Evolutionary conservation across 2,329 filamentous ascomycete genomes (phyloP).

Genomic region (Lecanosticta acicola): DNA sequence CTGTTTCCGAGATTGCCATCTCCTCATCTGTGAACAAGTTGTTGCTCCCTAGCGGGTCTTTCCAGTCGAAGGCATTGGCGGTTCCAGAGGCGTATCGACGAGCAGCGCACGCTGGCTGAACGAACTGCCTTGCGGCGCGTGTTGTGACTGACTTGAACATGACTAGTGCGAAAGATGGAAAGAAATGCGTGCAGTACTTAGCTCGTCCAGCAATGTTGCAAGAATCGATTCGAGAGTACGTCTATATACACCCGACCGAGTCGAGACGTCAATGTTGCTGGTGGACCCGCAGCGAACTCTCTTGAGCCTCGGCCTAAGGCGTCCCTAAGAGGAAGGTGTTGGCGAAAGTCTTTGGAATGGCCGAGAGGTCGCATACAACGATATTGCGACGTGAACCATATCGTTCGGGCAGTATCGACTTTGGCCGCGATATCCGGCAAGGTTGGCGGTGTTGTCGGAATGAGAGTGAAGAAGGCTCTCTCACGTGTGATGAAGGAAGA

Average conservation of each 20-base stretch:
- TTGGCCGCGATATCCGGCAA: too few relatives aligned
- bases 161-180: constrained; percentile 1
- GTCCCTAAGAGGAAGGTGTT: background rate
- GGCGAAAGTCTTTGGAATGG: background rate
- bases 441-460: too few relatives aligned
- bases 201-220: background rate
- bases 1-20: constrained; percentile 80
- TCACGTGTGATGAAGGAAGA: too few relatives aligned
- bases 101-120: constrained; percentile 23
- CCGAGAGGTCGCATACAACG: too few relatives aligned
- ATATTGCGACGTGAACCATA: too few relatives aligned
- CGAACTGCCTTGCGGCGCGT: constrained; percentile 37
- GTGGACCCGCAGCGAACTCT: background rate
- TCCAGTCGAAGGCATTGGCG: constrained; percentile 69
- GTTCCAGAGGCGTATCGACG: constrained; percentile 39
- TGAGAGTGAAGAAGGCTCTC: too few relatives aligned
- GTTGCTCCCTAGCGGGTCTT: constrained; percentile 73
- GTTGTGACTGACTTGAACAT: constrained; percentile 44
- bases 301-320: background rate
- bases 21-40: constrained; percentile 85
- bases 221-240: too few relatives aligned
- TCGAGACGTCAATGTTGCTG: constrained; percentile 5
- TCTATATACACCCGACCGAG: background rate
- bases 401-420: too few relatives aligned
- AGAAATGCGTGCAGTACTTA: background rate